Evolutionary conservation across 306 rosid species (phyloP), one percentile per base, ranked within the genome.

Genomic region (Corylus heterophylla): DNA sequence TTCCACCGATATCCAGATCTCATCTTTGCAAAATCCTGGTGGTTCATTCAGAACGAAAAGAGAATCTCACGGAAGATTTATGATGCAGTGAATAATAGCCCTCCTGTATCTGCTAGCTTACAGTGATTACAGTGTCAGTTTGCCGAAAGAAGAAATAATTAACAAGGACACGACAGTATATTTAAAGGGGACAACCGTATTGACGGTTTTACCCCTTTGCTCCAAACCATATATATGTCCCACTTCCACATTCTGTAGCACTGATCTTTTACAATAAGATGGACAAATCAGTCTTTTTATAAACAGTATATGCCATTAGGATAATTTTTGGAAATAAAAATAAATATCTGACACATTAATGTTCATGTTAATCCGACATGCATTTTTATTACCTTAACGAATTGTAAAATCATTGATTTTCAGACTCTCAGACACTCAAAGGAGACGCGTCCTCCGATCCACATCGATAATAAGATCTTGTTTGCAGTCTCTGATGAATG

Each of bases 181-280:
- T 9, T 16, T 75, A 25, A 79, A 4, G 48, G 12, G 17, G 37
- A 8, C 12, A 31, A 77, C 37, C 45, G 16, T 44, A 44, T 20
- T 73, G 76, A 77, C 82, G 45, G 48, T 50, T 69, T 54, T 77
- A 66, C 74, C 74, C 63, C 66, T 45, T 0, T 3, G 18, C 75
- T 54, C 54, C 35, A n/a, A 8, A 7, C 45, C 45, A 42, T 5
- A 22, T 3, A 3, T 31, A 42, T 42, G 45, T 42, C 12, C 63
- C 42, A 55, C 9, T 22, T 45, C 31, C 1, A 54, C 3, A 0
- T 70, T 55, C 9, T 42, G 11, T 56, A 52, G 5, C 58, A 16
- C 5, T 52, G 58, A 12, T 17, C 8, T 52, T 18, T 66, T 22
- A 52, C 49, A 73, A 35, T 42, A 42, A 7, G 10, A 18, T 7